Percentiles rank a stretch among this genome's conserved stretches.
Conservation (phyloP, 805 yeast genomes). For the Saccharomycopsis sp. region DNA sequence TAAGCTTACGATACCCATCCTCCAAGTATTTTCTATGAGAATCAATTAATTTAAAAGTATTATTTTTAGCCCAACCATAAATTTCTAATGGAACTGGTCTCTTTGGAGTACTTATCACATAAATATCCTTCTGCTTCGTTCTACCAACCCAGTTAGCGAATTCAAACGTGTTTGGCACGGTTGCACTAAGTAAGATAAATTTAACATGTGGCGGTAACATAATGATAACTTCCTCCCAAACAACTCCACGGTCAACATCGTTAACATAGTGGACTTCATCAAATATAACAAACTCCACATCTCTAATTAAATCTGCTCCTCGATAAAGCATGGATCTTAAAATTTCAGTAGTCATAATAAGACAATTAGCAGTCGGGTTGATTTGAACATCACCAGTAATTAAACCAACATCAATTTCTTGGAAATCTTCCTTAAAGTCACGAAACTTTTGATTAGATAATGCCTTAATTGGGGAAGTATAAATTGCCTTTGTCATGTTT, state of each 20-base stretch:
- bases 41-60: constrained; percentile 66
- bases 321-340: constrained; percentile 90
- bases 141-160: constrained; percentile 99
- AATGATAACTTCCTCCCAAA: constrained; percentile 98
- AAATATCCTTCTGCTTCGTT: constrained; percentile 91
- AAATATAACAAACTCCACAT: constrained; percentile 94
- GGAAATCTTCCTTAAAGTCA: constrained; percentile 75
- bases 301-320: constrained; percentile 94
- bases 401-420: constrained; percentile 82
- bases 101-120: constrained; percentile 92
- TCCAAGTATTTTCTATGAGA: constrained; percentile 65
- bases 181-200: constrained; percentile 84
- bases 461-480: constrained; percentile 93
- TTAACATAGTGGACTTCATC: constrained; percentile 98
- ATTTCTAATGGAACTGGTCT: constrained; percentile 95
- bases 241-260: constrained; percentile 96
- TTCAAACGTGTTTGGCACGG: constrained; percentile 97
- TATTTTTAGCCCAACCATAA: constrained; percentile 73
- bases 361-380: constrained; percentile 91
- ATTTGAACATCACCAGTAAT: constrained; percentile 98
- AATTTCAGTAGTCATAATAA: constrained; percentile 97
- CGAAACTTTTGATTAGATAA: constrained; percentile 84
- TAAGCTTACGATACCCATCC: constrained; percentile 54
- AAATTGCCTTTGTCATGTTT: constrained; percentile 94
- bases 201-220: constrained; percentile 97